Conservation (phyloP, 176 grass and related monocot species). For the Sorghum bicolor region Sorghum_bicolor_NCBIv3 NC_012871.2:77336001-77336500, state of each 20-base stretch:
- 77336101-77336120: conserved; percentile 22
- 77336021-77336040: conserved; percentile 62
- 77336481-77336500: conserved; percentile 56
- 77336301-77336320: conserved; percentile 89
- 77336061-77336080: conserved; percentile 83
- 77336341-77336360: conserved; percentile 67
- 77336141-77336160: conserved; percentile 51
- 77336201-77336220: conserved; percentile 74
- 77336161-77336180: conserved; percentile 45
- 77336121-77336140: conserved; percentile 6
- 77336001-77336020: conserved; percentile 77
- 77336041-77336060: conserved; percentile 76
- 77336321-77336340: conserved; percentile 94
- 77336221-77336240: conserved; percentile 62
- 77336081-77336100: conserved; percentile 78
- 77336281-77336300: conserved; percentile 82
- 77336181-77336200: conserved; percentile 19
- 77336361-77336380: conserved; percentile 71
- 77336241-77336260: conserved; percentile 53
- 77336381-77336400: conserved; percentile 85
- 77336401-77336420: conserved; percentile 78
- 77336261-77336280: conserved; percentile 35
- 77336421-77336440: conserved; percentile 23
- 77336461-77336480: too few species aligned
- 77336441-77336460: too few species aligned